Base-by-base conservation (phyloP, 2,329 filamentous ascomycete species). In the Neoarthrinium moseri region DNA sequence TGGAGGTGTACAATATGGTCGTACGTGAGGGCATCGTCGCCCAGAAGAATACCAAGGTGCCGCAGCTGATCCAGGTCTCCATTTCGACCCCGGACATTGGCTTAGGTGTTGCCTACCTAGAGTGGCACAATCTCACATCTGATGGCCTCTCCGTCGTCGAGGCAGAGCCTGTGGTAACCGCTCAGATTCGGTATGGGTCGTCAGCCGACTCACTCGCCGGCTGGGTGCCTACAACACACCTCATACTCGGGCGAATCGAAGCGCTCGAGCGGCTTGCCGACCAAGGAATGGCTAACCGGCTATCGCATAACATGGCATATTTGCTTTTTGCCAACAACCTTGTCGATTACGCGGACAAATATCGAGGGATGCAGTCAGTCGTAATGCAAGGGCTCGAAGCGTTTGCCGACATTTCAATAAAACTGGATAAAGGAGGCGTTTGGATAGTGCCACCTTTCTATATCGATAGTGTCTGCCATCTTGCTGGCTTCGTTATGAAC, bases 271-370 rank as follows among this genome's bases (percentile, higher is more conserved):
- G 74, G 45, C 79, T 80, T 52, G 78, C 78, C 3, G 65, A 74
- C 38, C 70, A 67, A 27, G 82, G 82, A 21, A 70, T 71, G 33
- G 81, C 81, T 33, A 80, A 80, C 63, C 78, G 81, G 50, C 73
- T 86, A 42, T 73, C 78, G 48, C 75, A 78, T 32, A 78, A 75
- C 34, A 83, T 85, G 74, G 80, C 81, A 7, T 87, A 87, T 71
- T 81, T 79, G 59, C 70, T 64, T 4, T 62, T 66, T 43, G 53
- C 48, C 8, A 53, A 45, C 30, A 62, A 59, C 36, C 47, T 71
- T 13, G 68, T 70, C 17, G 58, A 70, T 37, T 72, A 70, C 47
- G 60, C 64, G 8, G 27, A 48, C 13, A 60, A 61, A 47, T 72
- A 68, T 49, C 60, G 61, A 21, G 67, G 65, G 23, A 71, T 71